Conservation (phyloP, 371 early-diverging fungal species). For the Capniomyces stellatus region DNA sequence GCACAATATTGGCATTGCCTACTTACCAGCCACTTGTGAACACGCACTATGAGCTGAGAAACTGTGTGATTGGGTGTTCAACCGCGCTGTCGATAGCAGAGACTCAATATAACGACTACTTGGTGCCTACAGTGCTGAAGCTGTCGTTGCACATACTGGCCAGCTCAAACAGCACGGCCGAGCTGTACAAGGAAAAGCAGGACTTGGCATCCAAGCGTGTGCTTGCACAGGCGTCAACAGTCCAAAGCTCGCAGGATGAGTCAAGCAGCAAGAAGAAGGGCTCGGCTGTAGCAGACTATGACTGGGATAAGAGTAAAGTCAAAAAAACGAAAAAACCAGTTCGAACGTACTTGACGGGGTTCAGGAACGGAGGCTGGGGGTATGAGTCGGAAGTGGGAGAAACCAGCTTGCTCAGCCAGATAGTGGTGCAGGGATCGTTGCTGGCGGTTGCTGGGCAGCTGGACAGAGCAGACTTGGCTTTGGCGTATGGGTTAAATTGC, state of each 20-base stretch:
- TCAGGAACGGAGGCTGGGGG: conserved; percentile 17
- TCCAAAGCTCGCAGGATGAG: not conserved
- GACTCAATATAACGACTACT: not conserved
- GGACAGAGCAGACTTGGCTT: not conserved
- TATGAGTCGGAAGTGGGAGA: conserved; percentile 22
- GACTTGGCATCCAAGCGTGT: not conserved
- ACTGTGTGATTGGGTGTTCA: not conserved
- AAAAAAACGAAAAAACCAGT: not conserved
- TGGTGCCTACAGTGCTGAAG: conserved; percentile 7
- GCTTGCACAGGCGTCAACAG: not conserved
- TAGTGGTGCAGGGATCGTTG: conserved; percentile 1
- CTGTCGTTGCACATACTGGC: conserved; percentile 11
- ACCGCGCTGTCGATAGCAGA: not conserved
- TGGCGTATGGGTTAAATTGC: conserved; percentile 3
- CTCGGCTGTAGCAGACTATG: too few species aligned
- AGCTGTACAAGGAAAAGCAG: conserved; percentile 2
- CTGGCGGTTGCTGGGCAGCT: not conserved
- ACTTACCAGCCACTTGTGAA: not conserved
- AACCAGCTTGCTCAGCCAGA: conserved; percentile 13
- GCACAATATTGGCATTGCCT: not conserved
- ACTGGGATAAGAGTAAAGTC: too few species aligned
- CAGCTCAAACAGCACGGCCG: conserved; percentile 11
- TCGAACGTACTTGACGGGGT: conserved; percentile 7
- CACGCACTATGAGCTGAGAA: not conserved
- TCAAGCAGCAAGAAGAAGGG: not conserved